Percentiles rank a stretch among this genome's conserved stretches.
Evolutionary conservation across 2,329 filamentous ascomycete genomes (phyloP).

Genomic region (Coniochaeta sp.): DNA sequence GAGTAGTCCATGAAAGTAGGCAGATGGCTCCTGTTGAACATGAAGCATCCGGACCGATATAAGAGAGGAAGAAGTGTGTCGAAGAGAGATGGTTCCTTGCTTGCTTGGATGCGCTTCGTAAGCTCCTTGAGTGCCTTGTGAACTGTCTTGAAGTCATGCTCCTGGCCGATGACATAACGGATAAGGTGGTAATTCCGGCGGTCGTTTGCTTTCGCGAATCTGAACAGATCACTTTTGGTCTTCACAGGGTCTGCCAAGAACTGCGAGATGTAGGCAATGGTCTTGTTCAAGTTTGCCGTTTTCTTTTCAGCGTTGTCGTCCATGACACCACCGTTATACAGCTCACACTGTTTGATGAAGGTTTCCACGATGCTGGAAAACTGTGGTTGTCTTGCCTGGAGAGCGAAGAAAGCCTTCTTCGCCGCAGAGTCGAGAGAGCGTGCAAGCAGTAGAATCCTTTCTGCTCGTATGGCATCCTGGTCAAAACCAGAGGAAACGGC

Average conservation of each 20-base stretch:
- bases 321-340: constrained; percentile 81
- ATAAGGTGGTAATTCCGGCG: constrained; percentile 84
- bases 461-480: constrained; percentile 69
- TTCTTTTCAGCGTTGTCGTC: constrained; percentile 62
- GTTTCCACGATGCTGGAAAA: constrained; percentile 65
- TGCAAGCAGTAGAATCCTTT: constrained; percentile 76
- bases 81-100: constrained; percentile 55
- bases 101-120: constrained; percentile 68
- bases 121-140: constrained; percentile 86
- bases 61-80: constrained; percentile 77
- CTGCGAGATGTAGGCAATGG: constrained; percentile 65
- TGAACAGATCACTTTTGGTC: constrained; percentile 71
- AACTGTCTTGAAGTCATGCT: constrained; percentile 88
- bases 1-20: constrained; percentile 83
- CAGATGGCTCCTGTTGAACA: constrained; percentile 93
- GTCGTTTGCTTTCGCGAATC: constrained; percentile 87
- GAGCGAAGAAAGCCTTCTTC: constrained; percentile 80
- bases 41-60: constrained; percentile 73
- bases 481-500: constrained; percentile 43
- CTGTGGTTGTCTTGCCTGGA: constrained; percentile 70
- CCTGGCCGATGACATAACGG: constrained; percentile 73
- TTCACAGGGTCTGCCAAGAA: constrained; percentile 69
- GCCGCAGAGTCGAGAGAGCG: constrained; percentile 70
- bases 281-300: constrained; percentile 62
- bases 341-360: constrained; percentile 80